Evolutionary conservation across 225 moss, liverwort and hornwort species (phyloP).

Genomic region (Asterella californica): DNA sequence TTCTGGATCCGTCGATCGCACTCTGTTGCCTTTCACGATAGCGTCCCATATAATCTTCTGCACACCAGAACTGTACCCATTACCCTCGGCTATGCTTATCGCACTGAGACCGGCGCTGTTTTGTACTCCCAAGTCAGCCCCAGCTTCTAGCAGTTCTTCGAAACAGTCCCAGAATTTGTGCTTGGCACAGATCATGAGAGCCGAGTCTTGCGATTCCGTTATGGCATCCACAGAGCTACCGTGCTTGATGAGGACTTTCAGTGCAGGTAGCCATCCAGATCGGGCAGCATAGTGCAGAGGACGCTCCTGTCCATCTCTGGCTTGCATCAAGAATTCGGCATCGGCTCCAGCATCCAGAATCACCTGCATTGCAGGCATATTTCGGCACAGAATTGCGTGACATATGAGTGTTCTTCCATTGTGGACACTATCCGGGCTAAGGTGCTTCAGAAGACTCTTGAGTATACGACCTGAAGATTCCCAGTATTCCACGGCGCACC

Average conservation of each 20-base stretch:
- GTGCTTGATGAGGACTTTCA: conserved; percentile 40
- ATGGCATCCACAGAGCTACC: conserved; percentile 41
- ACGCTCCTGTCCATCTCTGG: conserved; percentile 40
- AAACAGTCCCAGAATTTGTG: conserved; percentile 49
- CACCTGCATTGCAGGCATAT: conserved; percentile 36
- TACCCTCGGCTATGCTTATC: conserved; percentile 40
- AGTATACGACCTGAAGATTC: conserved; percentile 44
- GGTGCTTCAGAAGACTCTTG: conserved; percentile 35
- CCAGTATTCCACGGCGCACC: conserved; percentile 61
- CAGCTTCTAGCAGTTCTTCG: conserved; percentile 41
- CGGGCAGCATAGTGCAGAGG: conserved; percentile 54
- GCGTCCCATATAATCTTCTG: conserved; percentile 41
- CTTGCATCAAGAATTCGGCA: conserved; percentile 39
- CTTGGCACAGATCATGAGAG: conserved; percentile 49
- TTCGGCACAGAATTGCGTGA: conserved; percentile 50
- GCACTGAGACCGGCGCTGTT: conserved; percentile 43
- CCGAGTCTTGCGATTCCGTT: conserved; percentile 37
- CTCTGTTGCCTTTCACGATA: conserved; percentile 32
- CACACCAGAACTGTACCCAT: conserved; percentile 34
- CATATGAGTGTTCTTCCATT: conserved; percentile 50
- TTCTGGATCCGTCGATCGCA: conserved; percentile 45
- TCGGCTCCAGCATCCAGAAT: conserved; percentile 47
- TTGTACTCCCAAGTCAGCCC: conserved; percentile 45
- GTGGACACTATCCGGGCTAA: conserved; percentile 41
- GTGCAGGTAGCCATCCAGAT: conserved; percentile 39